A percentile compares a stretch with the other conserved stretches of the same genome.
Evolutionary conservation across 83 land plant species (phyloP).

Genomic region (Picea abies): DNA sequence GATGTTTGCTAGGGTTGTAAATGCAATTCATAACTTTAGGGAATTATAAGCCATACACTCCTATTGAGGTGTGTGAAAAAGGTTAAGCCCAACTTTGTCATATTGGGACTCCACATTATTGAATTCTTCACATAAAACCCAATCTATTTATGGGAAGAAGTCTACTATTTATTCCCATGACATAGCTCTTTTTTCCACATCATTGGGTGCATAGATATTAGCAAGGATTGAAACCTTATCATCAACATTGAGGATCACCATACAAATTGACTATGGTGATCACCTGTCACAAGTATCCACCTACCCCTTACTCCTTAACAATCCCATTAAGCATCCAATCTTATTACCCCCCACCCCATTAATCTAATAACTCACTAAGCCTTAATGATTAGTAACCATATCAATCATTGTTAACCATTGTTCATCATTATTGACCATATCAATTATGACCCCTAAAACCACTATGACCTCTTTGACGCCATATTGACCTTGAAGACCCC

Average conservation of each 20-base stretch:
- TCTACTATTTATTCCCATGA: not conserved
- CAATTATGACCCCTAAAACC: no score
- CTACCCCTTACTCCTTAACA: no score
- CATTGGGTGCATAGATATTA: not conserved
- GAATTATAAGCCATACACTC: not conserved
- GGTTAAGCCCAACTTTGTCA: not conserved
- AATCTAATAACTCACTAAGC: no score
- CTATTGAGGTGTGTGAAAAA: not conserved
- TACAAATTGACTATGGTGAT: no score
- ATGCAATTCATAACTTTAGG: not conserved
- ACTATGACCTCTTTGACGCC: no score
- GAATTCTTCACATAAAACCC: not conserved
- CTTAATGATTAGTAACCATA: no score
- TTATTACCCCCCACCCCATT: no score
- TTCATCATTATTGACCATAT: no score
- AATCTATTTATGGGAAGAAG: not conserved
- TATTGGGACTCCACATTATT: not conserved
- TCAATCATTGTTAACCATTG: no score
- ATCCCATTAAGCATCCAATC: no score
- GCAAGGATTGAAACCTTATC: not conserved
- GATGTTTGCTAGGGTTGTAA: not conserved
- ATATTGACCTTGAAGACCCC: no score
- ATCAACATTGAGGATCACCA: not conserved
- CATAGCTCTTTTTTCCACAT: not conserved
- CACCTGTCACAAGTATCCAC: no score